Percentiles rank a stretch among this genome's conserved stretches.
These are phyloP conservation scores for Logfia minima DNA, from an alignment of 129 eudicot species.

Conservation along the genomic window DNA sequence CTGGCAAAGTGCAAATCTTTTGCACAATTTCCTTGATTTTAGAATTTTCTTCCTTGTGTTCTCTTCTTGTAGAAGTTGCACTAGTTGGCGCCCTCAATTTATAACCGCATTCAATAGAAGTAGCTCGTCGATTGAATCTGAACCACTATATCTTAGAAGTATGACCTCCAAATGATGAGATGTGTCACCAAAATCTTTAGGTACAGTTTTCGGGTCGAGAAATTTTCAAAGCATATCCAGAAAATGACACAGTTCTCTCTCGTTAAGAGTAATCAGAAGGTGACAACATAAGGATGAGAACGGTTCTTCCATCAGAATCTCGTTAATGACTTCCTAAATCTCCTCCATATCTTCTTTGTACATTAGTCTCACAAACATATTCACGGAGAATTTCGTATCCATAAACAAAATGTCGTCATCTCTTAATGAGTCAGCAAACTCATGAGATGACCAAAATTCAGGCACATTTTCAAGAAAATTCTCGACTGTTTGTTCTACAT, in stretches of 20 bases:
- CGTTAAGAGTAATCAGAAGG: conserved; percentile 74
- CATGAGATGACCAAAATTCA: conserved; percentile 88
- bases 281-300: conserved; percentile 73
- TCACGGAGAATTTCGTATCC: conserved; percentile 62
- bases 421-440: conserved; percentile 79
- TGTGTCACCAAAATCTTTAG: conserved; percentile 18
- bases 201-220: conserved; percentile 39
- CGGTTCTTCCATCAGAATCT: conserved; percentile 71
- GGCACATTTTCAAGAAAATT: conserved; percentile 92
- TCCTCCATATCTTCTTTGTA: conserved; percentile 70
- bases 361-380: conserved; percentile 69
- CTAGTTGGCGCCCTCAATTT: conserved; percentile 66
- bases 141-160: conserved; percentile 44
- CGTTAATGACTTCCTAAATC: conserved; percentile 61
- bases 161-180: conserved; percentile 63
- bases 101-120: conserved; percentile 69
- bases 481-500: conserved; percentile 85
- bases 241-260: conserved; percentile 53
- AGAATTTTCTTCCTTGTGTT: conserved; percentile 47
- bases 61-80: conserved; percentile 72
- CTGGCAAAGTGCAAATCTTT: conserved; percentile 43
- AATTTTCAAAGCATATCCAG: conserved; percentile 45
- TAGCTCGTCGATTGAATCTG: conserved; percentile 59
- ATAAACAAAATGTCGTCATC: conserved; percentile 71
- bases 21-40: conserved; percentile 48